A percentile compares a stretch with the other conserved stretches of the same genome.
phyloP scores from a whole-genome alignment of 371 early-diverging fungal genomes.

The Vittaforma corneae region DNA sequence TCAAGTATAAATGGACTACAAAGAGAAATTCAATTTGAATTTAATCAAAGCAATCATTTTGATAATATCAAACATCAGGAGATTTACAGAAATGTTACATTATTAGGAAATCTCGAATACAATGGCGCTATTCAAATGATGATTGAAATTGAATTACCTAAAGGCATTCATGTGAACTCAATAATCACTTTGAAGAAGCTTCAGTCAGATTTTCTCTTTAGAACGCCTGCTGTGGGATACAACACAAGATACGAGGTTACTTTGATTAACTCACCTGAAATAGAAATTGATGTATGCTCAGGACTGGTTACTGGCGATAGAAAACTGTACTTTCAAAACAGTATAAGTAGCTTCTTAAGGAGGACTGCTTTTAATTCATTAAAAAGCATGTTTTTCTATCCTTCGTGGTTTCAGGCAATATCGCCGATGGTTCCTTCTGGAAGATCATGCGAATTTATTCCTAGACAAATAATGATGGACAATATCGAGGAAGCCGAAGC shows the following conservation, averaged over 20 bases:
- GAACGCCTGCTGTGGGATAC: slow-evolving; percentile 54
- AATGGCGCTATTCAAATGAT: slow-evolving; percentile 40
- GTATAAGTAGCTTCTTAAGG: slow-evolving; percentile 45
- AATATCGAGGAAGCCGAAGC: slow-evolving; percentile 17
- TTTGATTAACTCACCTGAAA: slow-evolving; percentile 46
- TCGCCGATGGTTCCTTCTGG: slow-evolving; percentile 45
- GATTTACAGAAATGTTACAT: slow-evolving; percentile 40
- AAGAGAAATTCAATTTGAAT: slow-evolving; percentile 3
- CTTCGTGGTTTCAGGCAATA: slow-evolving; percentile 48
- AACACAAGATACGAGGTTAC: slow-evolving; percentile 52
- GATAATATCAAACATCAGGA: slow-evolving; percentile 4
- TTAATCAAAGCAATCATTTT: neutral
- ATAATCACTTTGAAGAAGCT: slow-evolving; percentile 39
- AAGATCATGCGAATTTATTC: slow-evolving; percentile 29
- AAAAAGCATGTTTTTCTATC: slow-evolving; percentile 44
- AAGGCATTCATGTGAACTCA: slow-evolving; percentile 35
- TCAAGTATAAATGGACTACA: neutral
- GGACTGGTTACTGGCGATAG: slow-evolving; percentile 42
- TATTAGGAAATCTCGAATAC: slow-evolving; percentile 42
- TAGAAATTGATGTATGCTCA: slow-evolving; percentile 46
- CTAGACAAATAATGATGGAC: slow-evolving; percentile 21
- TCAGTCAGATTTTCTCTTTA: slow-evolving; percentile 45
- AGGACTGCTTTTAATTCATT: slow-evolving; percentile 38
- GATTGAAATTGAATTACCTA: slow-evolving; percentile 47
- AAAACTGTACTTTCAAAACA: slow-evolving; percentile 36